Percentiles rank a stretch among this genome's conserved stretches.
phyloP scores from a whole-genome alignment of 805 yeast species.

The Ogataea methanolica region DNA sequence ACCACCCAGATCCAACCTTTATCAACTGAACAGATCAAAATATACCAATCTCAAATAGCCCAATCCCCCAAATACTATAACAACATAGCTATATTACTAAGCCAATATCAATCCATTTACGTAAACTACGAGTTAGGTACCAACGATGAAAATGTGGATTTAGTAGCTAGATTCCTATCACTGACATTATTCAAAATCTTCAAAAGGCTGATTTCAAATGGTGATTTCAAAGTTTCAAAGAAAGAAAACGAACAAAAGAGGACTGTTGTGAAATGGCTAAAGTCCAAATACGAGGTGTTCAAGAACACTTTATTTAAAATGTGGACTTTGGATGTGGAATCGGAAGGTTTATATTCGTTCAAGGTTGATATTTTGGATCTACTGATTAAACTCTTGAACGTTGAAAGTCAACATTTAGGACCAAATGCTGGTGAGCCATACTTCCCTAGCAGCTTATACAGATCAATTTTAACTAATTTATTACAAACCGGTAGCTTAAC shows the following conservation, averaged over 20 bases:
- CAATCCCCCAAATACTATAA: slow-evolving; percentile 51
- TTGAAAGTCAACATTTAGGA: slow-evolving; percentile 52
- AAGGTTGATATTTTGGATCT: slow-evolving; percentile 51
- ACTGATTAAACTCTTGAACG: slow-evolving; percentile 47
- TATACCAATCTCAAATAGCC: slow-evolving; percentile 27
- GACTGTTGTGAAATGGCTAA: slow-evolving; percentile 59
- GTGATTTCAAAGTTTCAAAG: slow-evolving; percentile 33
- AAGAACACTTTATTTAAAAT: slow-evolving; percentile 40
- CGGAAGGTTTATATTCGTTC: slow-evolving; percentile 37
- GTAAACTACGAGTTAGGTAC: slow-evolving; percentile 10
- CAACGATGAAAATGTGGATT: slow-evolving; percentile 19
- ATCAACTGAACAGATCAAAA: slow-evolving; percentile 23
- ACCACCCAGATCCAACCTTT: not conserved
- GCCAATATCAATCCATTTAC: slow-evolving; percentile 29
- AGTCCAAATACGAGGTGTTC: slow-evolving; percentile 51
- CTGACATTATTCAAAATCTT: slow-evolving; percentile 43
- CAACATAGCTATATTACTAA: slow-evolving; percentile 44
- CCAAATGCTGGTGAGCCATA: slow-evolving; percentile 48
- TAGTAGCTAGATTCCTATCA: slow-evolving; percentile 34
- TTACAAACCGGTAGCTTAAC: slow-evolving; percentile 31
- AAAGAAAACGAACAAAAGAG: slow-evolving; percentile 39
- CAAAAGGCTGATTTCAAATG: slow-evolving; percentile 40
- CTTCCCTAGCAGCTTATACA: slow-evolving; percentile 57
- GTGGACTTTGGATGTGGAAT: slow-evolving; percentile 34
- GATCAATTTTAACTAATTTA: slow-evolving; percentile 30